phyloP scores from a whole-genome alignment of 345 rosid species.

The Garcia nutans region DNA sequence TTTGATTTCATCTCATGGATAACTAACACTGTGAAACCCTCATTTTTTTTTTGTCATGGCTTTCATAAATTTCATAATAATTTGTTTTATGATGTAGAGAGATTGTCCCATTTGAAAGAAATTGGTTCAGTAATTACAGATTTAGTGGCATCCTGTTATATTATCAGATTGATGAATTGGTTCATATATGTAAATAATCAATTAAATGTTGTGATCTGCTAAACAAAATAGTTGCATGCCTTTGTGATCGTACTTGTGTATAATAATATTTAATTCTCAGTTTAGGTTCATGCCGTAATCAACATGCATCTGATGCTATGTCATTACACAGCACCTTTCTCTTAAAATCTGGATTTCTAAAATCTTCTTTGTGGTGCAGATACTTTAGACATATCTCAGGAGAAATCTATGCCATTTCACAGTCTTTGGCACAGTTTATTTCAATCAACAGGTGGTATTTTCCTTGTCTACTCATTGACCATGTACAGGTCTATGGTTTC shows the following conservation, averaged over 20 bases:
- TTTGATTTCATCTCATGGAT: background rate
- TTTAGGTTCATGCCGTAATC: background rate
- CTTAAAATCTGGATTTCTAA: conserved; percentile 1
- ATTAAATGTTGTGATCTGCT: background rate
- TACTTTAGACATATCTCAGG: conserved; percentile 79
- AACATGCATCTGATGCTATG: background rate
- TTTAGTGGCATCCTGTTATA: background rate
- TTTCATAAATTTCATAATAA: background rate
- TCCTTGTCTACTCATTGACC: background rate
- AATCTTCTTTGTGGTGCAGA: conserved; percentile 38
- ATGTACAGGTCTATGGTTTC: background rate
- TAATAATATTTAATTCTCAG: background rate
- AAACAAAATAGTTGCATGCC: background rate
- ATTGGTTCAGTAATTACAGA: too few relatives aligned
- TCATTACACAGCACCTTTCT: background rate
- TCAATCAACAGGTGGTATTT: conserved; percentile 56
- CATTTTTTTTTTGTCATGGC: background rate
- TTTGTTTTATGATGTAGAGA: too few relatives aligned
- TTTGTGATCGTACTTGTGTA: background rate
- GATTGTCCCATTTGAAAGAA: background rate
- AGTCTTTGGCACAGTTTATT: conserved; percentile 64
- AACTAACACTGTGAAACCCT: background rate
- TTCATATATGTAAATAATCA: background rate
- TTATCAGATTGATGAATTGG: background rate
- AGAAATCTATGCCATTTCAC: conserved; percentile 69